phyloP scores from a whole-genome alignment of 108 stramenopile genomes.

The Pseudonitzschia delicatissima region DNA sequence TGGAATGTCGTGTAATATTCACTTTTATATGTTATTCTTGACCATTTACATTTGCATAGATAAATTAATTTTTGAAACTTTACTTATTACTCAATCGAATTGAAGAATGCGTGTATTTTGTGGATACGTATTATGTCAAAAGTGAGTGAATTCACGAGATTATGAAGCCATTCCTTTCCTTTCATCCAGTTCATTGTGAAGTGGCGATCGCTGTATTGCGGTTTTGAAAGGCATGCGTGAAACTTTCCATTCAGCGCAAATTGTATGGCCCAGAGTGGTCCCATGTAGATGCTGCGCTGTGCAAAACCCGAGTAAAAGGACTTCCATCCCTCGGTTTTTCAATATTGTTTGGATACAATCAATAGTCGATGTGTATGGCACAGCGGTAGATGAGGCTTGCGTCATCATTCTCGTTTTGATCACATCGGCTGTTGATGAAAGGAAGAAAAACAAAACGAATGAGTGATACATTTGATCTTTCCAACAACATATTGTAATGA shows the following conservation, averaged over 20 bases:
- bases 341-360: constrained; percentile 57
- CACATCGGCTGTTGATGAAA: constrained; percentile 51
- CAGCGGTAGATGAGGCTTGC: constrained; percentile 53
- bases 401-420: constrained; percentile 82
- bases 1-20: too few species aligned
- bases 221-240: neutral
- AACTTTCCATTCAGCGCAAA: constrained; percentile 49
- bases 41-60: too few species aligned
- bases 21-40: too few species aligned
- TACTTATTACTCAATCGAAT: too few species aligned
- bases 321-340: constrained; percentile 46
- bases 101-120: too few species aligned
- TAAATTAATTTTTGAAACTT: too few species aligned
- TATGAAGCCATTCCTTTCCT: too few species aligned
- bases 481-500: neutral
- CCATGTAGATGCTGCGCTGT: constrained; percentile 59
- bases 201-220: too few species aligned
- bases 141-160: too few species aligned
- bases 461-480: neutral
- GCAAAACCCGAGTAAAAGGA: constrained; percentile 58
- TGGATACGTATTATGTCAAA: too few species aligned
- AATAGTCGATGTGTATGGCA: constrained; percentile 53
- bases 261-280: constrained; percentile 60
- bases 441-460: neutral
- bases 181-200: too few species aligned